Percentiles rank a stretch among this genome's conserved stretches.
phyloP scores from a whole-genome alignment of 2,329 filamentous ascomycete genomes.

The Aspergillus puulaauensis region DNA sequence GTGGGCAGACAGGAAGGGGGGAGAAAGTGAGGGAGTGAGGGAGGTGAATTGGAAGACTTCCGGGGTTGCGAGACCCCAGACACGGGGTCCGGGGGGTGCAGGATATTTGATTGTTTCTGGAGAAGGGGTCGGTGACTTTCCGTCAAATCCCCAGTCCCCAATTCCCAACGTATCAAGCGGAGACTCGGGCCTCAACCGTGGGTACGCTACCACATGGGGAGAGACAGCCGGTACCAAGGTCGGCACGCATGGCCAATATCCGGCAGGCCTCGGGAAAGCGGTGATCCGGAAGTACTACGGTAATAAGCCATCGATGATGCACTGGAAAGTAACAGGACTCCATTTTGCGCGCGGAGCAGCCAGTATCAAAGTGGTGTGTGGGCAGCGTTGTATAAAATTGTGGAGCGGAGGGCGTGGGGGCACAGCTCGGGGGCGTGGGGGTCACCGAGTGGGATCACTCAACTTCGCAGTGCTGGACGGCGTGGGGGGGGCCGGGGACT shows the following conservation, averaged over 20 bases:
- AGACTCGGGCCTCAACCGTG: background rate
- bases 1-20: background rate
- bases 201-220: background rate
- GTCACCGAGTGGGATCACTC: background rate
- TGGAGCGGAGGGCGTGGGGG: background rate
- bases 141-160: background rate
- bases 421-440: background rate
- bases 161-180: background rate
- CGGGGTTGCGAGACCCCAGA: background rate
- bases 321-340: background rate
- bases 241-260: background rate
- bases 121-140: background rate
- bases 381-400: background rate
- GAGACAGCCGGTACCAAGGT: background rate
- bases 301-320: background rate
- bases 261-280: background rate
- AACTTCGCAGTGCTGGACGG: background rate
- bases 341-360: background rate
- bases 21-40: background rate
- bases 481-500: background rate
- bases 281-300: background rate
- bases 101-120: background rate
- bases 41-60: background rate
- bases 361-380: background rate
- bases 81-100: background rate